These are phyloP conservation scores for Delphinella strobiligena DNA, from an alignment of 2,329 filamentous ascomycete species.

Conservation along the genomic window DNA sequence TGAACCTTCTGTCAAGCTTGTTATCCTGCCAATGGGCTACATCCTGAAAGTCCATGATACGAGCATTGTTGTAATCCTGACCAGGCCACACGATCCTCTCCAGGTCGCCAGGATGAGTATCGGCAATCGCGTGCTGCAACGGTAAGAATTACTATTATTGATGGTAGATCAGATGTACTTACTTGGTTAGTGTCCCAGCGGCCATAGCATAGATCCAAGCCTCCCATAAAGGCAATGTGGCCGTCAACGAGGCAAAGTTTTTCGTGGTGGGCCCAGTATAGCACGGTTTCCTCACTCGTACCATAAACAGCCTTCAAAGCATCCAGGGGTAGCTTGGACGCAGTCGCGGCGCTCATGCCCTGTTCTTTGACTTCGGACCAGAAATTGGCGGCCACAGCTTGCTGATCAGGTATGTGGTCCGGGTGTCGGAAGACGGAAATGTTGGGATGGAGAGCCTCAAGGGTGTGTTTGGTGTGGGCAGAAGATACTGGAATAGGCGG, in stretches of 20 bases:
- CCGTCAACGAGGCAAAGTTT: constrained; percentile 77
- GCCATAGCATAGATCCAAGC: constrained; percentile 75
- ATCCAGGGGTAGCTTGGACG: constrained; percentile 57
- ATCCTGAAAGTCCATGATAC: constrained; percentile 68
- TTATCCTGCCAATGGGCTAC: constrained; percentile 73
- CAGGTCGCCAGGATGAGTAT: constrained; percentile 68
- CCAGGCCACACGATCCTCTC: constrained; percentile 71
- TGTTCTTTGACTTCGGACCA: constrained; percentile 43
- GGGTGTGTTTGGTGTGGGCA: constrained; percentile 64
- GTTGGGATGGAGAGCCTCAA: constrained; percentile 67
- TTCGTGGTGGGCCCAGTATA: constrained; percentile 92
- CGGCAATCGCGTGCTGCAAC: constrained; percentile 72
- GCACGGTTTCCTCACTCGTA: constrained; percentile 63
- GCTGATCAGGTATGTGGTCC: constrained; percentile 67
- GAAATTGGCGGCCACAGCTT: constrained; percentile 50
- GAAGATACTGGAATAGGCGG: constrained; percentile 44
- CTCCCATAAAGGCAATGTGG: constrained; percentile 79
- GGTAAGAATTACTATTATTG: too few species aligned
- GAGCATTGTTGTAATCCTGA: constrained; percentile 86
- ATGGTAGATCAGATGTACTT: too few species aligned
- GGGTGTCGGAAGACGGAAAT: constrained; percentile 85
- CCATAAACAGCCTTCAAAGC: constrained; percentile 71
- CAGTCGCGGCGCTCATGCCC: constrained; percentile 40
- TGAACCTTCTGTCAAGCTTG: constrained; percentile 59
- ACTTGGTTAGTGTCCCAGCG: constrained; percentile 66